Evolutionary conservation across 305 asterid genomes (phyloP), one percentile per base, ranked within the genome.

Genomic region (Fraxinus greggii): DNA sequence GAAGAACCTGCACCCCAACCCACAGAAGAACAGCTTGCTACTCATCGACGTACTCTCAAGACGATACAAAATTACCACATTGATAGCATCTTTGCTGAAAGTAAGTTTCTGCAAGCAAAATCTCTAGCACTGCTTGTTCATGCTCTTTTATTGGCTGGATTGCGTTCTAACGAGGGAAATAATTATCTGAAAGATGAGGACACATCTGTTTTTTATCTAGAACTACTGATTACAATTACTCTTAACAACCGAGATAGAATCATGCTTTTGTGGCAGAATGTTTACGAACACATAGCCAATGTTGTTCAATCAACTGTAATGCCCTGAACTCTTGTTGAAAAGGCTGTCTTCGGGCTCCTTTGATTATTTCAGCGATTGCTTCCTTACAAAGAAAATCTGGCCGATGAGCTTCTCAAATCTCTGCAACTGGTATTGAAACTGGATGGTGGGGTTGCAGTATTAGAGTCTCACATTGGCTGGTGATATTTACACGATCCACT

Each of bases 371-470:
- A 92, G 85, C 90, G 97, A 8, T 85, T 94, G 87, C 98, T 95
- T 84, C 99, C 98, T 48, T 95, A 94, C 90, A 94, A 94, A 84
- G 97, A 94, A 86, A 91, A 94, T 86, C 90, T 95, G 33, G 91
- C 97, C 0, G 98, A 95, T 28, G 98, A 95, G 88, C 98, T 95
- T 85, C 94, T 95, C 81, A 91, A 88, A 88, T 92, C 98, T 48
- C 89, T 95, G 88, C 99, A 95, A 78, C 91, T 95, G 35, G 85
- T 95, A 5, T 85, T 95, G 88, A 95, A 94, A 87, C 97, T 95
- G 8, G 97, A 95, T 86, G 97, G 98, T 70, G 92, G 98, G 84
- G 99, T 95, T 26, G 98, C 98, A 29, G 99, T n/a, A n/a, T n/a
- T n/a, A n/a, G n/a, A n/a, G n/a, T n/a, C n/a, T n/a, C n/a, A n/a